Base-by-base conservation (phyloP, 1,284 basidiomycete species). In the Acaromyces ingoldii region DNA sequence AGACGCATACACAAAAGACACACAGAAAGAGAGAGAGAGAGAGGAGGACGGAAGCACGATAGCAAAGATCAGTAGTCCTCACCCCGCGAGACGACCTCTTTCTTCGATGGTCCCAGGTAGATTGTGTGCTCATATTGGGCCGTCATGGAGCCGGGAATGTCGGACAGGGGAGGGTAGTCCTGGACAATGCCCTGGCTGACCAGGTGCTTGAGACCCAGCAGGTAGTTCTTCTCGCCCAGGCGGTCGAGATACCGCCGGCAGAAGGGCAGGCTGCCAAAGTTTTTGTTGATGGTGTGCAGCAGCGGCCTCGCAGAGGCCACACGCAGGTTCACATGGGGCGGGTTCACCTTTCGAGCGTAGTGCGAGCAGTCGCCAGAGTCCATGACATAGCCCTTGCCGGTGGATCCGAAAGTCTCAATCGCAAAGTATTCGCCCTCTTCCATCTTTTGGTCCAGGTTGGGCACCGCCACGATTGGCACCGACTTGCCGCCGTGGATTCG, bases 391-490 rank as follows among this genome's bases (percentile, higher is more conserved):
- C 93, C 95, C 37, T 87, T 82, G n/a, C 95, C 95, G 0, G 93
- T 98, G 22, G 88, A 89, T 21, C 95, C 95, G 77, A 99, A 99
- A 0, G 95, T 98, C 78, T 99, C 95, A 60, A 99, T 96, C 13
- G 95, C 95, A 76, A 91, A 98, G 77, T 96, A 95, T 74, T 99
- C 95, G 31, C 91, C 93, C 77, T 99, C 95, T 76, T 98, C 95
- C 95, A 98, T 99, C 79, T 90, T 95, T 19, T 88, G 90, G 39
- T 68, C 85, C 82, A 76, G 93, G 89, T 50, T 85, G 82, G 58
- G 72, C 77, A 87, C 89, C n/a, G 65, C 64, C 38, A 97, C 89
- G 51, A 97, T 84, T 39, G 89, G 82, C 0, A 99, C 86, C 0
- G 87, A 89, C 78, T 98, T 98, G 51, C 79, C 80, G 28, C 78